Base-by-base conservation (phyloP, 306 rosid species). In the Glycyrrhiza uralensis region DNA sequence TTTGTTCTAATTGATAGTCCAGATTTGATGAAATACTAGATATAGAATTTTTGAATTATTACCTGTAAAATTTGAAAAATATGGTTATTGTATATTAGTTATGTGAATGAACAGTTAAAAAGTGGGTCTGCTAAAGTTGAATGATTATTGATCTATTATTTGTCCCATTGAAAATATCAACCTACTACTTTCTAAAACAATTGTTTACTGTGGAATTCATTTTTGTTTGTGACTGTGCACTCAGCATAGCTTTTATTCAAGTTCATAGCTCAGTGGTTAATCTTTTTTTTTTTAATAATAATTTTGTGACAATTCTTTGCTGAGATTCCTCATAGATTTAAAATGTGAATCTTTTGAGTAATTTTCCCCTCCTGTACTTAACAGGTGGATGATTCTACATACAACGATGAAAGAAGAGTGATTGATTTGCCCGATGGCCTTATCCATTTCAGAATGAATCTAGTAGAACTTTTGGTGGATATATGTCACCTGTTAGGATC, bases 381-480 rank as follows among this genome's bases (percentile, higher is more conserved):
- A 47, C 87, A 93, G 98, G 92, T 90, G 61, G 87, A 86, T 86
- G 90, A 87, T 74, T 86, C 87, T 76, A 84, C 83, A 20, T 85
- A 79, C 80, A 75, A 46, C 50, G 96, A 85, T 44, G 93, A 89
- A 32, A 84, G 86, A 79, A 87, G 93, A 80, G 80, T 86, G 58
- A 67, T 83, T 52, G 97, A 93, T 74, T 88, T 90, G 28, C 98
- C 97, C 13, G 97, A 93, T 81, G 88, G 96, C 47, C 98, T 93
- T 64, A 63, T 87, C 58, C 93, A 89, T 79, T 93, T 90, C 80
- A 87, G 97, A 85, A 78, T 67, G 86, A 90, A 93, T 74, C 87
- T 90, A 46, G 90, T 89, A 76, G 98, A 93, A 64, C 96, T 93
- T 76, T 79, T 93, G 81, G 98, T 93, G 80, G 98, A 93, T 82